Evolutionary conservation across 768 basidiomycete genomes (phyloP), one percentile per base, ranked within the genome.

Genomic region (Collybia sp.): DNA sequence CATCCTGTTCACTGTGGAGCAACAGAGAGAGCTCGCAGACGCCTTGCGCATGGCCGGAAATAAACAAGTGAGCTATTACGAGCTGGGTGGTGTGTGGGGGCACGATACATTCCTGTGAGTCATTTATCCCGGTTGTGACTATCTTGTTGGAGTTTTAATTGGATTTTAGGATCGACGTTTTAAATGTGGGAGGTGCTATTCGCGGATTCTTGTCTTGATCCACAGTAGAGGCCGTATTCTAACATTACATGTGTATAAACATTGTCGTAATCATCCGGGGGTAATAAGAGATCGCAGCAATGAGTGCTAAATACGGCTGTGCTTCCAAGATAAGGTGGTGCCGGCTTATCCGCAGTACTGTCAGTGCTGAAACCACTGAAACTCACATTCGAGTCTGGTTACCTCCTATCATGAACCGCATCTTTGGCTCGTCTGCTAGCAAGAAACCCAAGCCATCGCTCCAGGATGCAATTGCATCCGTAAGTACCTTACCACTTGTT

Each of bases 71-170:
- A 87, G 89, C 49, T 98, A 97, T 65, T 99, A 95, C 61, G 96
- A 98, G 66, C 77, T 98, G 2, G 95, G 95, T 19, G 94, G 95
- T 8, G 94, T 98, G n/a, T 98, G 93, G 94, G 96, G 96, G 1
- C 95, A 99, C 59, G 95, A 99, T 66, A 97, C 93, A 16, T 97
- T 97, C 70, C 70, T 98, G 82, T 87, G 57, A 76, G 85, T 79
- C 1, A 16, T 12, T 43, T 49, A 32, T 42, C 33, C 6, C 18
- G 19, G 11, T n/a, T n/a, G 12, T 39, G 17, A 6, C 49, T 31
- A n/a, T 37, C 16, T 40, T 12, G 11, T 12, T 19, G 12, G 8
- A 30, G 13, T 15, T 47, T 32, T 40, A 6, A 44, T 44, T 39
- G 47, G 25, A 43, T 25, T 48, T 5, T 56, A 87, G 85, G 60